Base-by-base conservation (phyloP, 306 rosid genomes). In the Sphenostylis stenocarpa region DNA sequence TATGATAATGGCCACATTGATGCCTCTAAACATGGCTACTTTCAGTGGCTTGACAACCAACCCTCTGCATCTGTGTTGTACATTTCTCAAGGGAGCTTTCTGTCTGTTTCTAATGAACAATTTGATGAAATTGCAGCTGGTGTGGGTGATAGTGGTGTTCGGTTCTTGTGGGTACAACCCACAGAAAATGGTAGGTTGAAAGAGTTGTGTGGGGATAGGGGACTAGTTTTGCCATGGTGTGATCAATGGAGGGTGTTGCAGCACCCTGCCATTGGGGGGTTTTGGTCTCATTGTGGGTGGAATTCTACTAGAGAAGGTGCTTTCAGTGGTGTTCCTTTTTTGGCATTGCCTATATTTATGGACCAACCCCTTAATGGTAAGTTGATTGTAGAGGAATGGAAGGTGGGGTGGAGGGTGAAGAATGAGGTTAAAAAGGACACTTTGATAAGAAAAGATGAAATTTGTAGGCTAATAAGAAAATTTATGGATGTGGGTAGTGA, bases 201-300 rank as follows among this genome's bases (percentile, higher is more conserved):
- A 60, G 73, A 77, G 41, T 24, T 66, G 3, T 86, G 88, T 63
- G 88, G 95, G 11, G 83, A 84, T 5, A 75, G 2, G 38, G 91
- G 91, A 13, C 29, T 90, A 1, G 70, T 88, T 17, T 56, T 90
- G 47, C 68, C 73, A 20, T 90, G 89, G 88, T 90, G 95, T 79
- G 95, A 86, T 16, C 92, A 90, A 72, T 29, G 83, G 70, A 85
- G 71, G 11, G 93, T 88, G 38, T 67, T 87, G 71, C 39, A 45
- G 4, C 96, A 91, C 65, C 31, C 63, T 78, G 68, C 88, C 13
- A 13, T 88, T 10, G 90, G 91, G 8, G 91, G 91, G 0, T 91
- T 82, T 81, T 85, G 90, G 90, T 73, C 86, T 13, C 89, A 91
- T 51, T 88, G 93, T 56, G 96, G 93, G 0, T 88, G 91, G 93